A percentile compares a stretch with the other conserved stretches of the same genome.
These are phyloP conservation scores for Paramyrothecium roridum DNA, from an alignment of 2,329 filamentous ascomycete genomes.

Conservation along the genomic window DNA sequence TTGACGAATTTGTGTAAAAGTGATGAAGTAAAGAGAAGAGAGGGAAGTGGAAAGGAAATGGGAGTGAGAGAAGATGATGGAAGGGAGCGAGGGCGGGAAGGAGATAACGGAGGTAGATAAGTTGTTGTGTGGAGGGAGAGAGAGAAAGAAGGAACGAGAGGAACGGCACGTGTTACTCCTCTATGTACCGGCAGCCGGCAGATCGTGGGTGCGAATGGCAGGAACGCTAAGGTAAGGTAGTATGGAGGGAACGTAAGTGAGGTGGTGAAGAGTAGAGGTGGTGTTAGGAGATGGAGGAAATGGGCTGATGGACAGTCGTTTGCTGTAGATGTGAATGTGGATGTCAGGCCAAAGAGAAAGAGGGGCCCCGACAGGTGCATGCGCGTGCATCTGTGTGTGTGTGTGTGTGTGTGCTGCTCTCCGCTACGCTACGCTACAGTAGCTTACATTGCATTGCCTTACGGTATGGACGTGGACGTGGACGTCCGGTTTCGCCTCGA, in stretches of 20 bases:
- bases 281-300: not conserved
- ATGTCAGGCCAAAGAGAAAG: too few relatives aligned
- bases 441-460: too few relatives aligned
- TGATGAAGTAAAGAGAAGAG: slow-evolving; percentile 10
- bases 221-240: not conserved
- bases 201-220: not conserved
- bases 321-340: not conserved
- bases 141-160: not conserved
- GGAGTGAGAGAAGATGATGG: slow-evolving; percentile 1
- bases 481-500: not conserved
- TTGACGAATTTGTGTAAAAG: slow-evolving; percentile 21
- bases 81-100: not conserved
- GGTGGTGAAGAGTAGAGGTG: not conserved
- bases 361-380: too few relatives aligned
- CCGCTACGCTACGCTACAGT: too few relatives aligned
- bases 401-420: too few relatives aligned
- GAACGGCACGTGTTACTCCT: not conserved
- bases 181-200: not conserved
- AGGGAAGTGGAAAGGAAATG: not conserved
- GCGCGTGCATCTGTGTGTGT: too few relatives aligned
- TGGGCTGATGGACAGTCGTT: slow-evolving; percentile 1
- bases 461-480: not conserved
- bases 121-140: too few relatives aligned
- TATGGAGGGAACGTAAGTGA: not conserved
- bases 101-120: too few relatives aligned